These are phyloP conservation scores for Bocquillonia castaneifolia DNA, from an alignment of 441 rosid species.

Conservation along the genomic window DNA sequence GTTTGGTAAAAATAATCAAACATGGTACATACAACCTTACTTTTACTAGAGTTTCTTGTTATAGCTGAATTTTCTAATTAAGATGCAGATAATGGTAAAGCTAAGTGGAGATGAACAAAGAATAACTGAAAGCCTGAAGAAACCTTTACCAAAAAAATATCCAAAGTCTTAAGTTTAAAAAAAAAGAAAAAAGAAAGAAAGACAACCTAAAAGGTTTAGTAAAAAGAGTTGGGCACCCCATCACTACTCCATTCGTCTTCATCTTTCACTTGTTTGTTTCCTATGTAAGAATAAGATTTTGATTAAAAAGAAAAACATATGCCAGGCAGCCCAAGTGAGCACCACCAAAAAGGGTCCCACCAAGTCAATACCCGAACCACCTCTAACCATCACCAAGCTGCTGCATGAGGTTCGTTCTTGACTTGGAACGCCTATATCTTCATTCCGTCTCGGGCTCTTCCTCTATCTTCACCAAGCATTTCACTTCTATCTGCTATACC, in stretches of 20 bases:
- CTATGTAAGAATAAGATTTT: neutral
- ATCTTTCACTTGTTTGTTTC: neutral
- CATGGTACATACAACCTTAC: too few relatives aligned
- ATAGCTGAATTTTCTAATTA: too few relatives aligned
- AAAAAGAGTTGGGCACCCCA: neutral
- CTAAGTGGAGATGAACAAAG: neutral
- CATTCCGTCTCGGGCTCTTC: neutral
- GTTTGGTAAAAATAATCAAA: too few relatives aligned
- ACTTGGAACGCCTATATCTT: conserved; percentile 51
- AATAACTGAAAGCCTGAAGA: neutral
- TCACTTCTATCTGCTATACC: conserved; percentile 1
- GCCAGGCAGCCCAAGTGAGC: neutral
- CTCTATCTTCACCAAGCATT: conserved; percentile 4
- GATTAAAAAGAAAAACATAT: neutral
- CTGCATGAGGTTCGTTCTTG: conserved; percentile 83
- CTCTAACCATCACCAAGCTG: neutral
- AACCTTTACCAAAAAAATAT: neutral
- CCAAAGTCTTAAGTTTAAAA: neutral
- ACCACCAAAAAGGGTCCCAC: conserved; percentile 33
- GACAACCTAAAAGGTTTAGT: neutral
- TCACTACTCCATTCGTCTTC: neutral
- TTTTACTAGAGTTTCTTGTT: too few relatives aligned
- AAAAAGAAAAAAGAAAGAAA: neutral
- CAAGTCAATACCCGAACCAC: conserved; percentile 98
- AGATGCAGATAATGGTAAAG: neutral